Evolutionary conservation across 805 yeast species (phyloP).

Genomic region (Barnettozyma sucrosica): DNA sequence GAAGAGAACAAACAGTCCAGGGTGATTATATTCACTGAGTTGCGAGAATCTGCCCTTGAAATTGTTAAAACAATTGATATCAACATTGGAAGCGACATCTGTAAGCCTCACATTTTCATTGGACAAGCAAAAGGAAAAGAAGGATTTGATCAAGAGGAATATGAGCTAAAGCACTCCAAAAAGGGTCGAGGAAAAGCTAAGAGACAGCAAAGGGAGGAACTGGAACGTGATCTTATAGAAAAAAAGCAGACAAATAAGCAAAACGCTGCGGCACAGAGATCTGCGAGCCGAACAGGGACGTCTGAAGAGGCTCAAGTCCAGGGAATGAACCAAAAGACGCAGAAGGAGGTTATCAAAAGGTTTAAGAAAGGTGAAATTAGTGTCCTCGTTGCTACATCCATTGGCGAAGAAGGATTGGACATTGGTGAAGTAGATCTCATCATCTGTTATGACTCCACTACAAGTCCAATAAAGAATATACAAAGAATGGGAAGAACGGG

Average conservation of each 20-base stretch:
- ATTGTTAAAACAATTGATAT: constrained; percentile 61
- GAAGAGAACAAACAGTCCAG: constrained; percentile 46
- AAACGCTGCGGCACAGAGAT: constrained; percentile 30
- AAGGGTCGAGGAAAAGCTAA: constrained; percentile 39
- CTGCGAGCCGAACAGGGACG: constrained; percentile 43
- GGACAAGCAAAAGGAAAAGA: constrained; percentile 84
- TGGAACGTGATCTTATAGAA: constrained; percentile 25
- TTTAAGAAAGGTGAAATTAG: constrained; percentile 73
- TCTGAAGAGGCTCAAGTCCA: constrained; percentile 71
- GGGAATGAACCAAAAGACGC: constrained; percentile 90
- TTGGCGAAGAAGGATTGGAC: constrained; percentile 98
- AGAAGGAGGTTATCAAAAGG: constrained; percentile 67
- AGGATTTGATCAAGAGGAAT: constrained; percentile 54
- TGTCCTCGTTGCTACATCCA: constrained; percentile 88
- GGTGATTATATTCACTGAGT: constrained; percentile 83
- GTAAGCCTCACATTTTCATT: constrained; percentile 79
- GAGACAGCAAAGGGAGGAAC: constrained; percentile 28
- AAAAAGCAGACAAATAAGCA: constrained; percentile 29
- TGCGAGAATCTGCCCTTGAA: constrained; percentile 85
- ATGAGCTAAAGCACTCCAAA: constrained; percentile 36
- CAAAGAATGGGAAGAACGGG: constrained; percentile 99
- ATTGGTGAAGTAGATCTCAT: constrained; percentile 97
- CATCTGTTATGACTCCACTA: constrained; percentile 86
- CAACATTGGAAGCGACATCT: constrained; percentile 27
- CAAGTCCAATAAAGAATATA: constrained; percentile 87